Base-by-base conservation (phyloP, 495 filamentous ascomycete species). In the Bombardia bombarda region DNA sequence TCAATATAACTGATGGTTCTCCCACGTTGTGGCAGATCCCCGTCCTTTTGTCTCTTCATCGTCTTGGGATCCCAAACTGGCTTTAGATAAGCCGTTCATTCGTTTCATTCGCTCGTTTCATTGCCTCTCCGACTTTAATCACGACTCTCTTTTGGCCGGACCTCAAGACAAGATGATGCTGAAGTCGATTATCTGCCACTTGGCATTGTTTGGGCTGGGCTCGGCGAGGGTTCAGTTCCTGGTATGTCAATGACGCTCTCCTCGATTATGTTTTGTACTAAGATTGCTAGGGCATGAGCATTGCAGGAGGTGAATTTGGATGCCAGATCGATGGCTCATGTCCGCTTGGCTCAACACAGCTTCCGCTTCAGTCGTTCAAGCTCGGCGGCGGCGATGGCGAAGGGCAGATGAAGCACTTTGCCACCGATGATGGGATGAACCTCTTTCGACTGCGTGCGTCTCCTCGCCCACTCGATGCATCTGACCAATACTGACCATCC, bases 371-470 rank as follows among this genome's bases (percentile, higher is more conserved):
- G 32, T 47, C 41, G 4, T 37, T 44, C 18, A 17, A 18, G 3
- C 39, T 55, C 7, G 53, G 52, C 19, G 60, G 59, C 20, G 60
- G 58, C 25, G 66, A 66, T 58, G 66, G 66, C 12, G 49, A 66
- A 9, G 65, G 40, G 19, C 74, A 77, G 48, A 75, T 78, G 62
- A 52, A 57, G n/a, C 71, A 76, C 45, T 76, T 76, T 41, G 61
- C 66, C 45, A 55, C 62, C 20, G 59, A 71, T 31, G 62, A 70
- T 44, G 55, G 61, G 25, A 57, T 77, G 41, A 78, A 78, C 51
- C 54, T 70, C 13, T 67, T 78, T 46, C 70, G 74, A 38, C 62
- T 78, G 31, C 72, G 74, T 58, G 65, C 66, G 58, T 16, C 13
- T 12, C 13, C 34, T 18, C 12, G 9, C 31, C 13, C 3, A 18